A percentile compares a stretch with the other conserved stretches of the same genome.
Evolutionary conservation across 805 yeast genomes (phyloP).

Genomic region (Hagleromyces aurorensis): DNA sequence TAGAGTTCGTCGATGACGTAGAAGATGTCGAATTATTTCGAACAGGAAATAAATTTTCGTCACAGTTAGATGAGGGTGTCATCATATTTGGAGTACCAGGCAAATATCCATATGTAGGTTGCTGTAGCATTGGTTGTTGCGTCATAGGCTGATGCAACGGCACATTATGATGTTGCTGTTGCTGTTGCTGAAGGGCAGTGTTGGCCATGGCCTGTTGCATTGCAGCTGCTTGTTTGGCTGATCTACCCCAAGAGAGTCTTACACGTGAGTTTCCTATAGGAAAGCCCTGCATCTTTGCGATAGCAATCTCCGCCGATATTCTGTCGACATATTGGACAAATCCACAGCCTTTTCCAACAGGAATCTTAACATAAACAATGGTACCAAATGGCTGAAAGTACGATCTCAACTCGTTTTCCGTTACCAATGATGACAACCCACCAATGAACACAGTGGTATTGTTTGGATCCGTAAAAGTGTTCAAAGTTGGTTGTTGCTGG

Average conservation of each 20-base stretch:
- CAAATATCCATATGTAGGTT: slow-evolving; percentile 13
- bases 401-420: slow-evolving; percentile 53
- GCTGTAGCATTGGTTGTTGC: slow-evolving; percentile 13
- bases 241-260: slow-evolving; percentile 83
- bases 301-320: slow-evolving; percentile 78
- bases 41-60: slow-evolving; percentile 1
- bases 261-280: slow-evolving; percentile 79
- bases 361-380: slow-evolving; percentile 70
- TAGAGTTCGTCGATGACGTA: no score
- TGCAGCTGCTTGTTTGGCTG: slow-evolving; percentile 27
- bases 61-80: background rate
- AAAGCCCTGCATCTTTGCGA: slow-evolving; percentile 81
- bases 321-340: slow-evolving; percentile 76
- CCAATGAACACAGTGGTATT: slow-evolving; percentile 71
- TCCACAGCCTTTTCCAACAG: slow-evolving; percentile 71
- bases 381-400: slow-evolving; percentile 64
- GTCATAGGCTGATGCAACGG: slow-evolving; percentile 13
- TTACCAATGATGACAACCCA: slow-evolving; percentile 50
- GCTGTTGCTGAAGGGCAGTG: slow-evolving; percentile 25
- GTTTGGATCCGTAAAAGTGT: slow-evolving; percentile 68
- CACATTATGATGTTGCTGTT: slow-evolving; percentile 14
- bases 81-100: slow-evolving; percentile 1
- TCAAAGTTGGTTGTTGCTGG: slow-evolving; percentile 47
- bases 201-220: slow-evolving; percentile 13
- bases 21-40: no score